Base-by-base conservation (phyloP, 805 yeast species). In the Zygoascus ofunaensis region DNA sequence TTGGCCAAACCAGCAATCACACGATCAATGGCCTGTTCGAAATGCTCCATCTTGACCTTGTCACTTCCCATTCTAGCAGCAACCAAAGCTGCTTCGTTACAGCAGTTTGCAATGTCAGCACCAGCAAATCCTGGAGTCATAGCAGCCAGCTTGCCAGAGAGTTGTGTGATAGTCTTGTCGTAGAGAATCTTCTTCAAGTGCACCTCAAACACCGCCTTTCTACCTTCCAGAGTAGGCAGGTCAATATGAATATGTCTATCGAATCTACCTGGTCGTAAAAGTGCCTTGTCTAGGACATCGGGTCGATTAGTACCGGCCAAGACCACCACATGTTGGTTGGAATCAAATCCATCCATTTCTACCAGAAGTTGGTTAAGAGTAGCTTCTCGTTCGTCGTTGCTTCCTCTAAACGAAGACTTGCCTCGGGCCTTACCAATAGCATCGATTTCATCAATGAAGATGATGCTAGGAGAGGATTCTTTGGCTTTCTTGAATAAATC, bases 341-440 rank as follows among this genome's bases (percentile, higher is more conserved):
- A 72, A 28, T 79, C 80, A 59, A 89, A 89, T 4, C 96, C 97
- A 65, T 89, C 97, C 95, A 89, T 86, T 63, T 89, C 97, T 36
- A 89, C 96, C 51, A 89, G 72, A 45, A 89, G 71, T 69, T 89
- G 96, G 68, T 89, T 89, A 58, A 89, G 73, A 0, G 97, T 89
- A 38, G 87, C 82, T 64, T 89, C 96, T 62, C 95, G 80, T 69
- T 87, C 97, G 63, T 87, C 97, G 58, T 87, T 86, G 42, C 82
- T 80, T 4, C 65, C 65, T 33, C 64, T 56, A 73, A 54, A 73
- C 30, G 84, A 83, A 55, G 81, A 80, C 61, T 82, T 84, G 61
- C 96, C 96, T 58, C 90, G 86, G 22, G 96, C 95, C 64, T 83
- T 86, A 60, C 97, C 97, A 60, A 87, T 89, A 18, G 97, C 96